phyloP scores from a whole-genome alignment of 2,329 filamentous ascomycete species.

The Ceratocystis colombiana region DNA sequence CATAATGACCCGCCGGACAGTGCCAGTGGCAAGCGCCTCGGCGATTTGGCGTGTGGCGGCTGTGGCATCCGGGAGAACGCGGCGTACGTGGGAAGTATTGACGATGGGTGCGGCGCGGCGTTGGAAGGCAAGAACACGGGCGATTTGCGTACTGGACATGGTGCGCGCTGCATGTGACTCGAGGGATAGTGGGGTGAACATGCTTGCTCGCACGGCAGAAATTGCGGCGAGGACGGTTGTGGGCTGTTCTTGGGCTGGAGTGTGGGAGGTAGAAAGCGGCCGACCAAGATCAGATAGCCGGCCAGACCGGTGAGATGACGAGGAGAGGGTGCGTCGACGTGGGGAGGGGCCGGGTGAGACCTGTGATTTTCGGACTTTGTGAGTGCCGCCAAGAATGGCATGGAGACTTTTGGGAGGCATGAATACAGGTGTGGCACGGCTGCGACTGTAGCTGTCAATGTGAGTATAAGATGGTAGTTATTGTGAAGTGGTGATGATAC shows the following conservation, averaged over 20 bases:
- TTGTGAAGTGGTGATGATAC: no score
- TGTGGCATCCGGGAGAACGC: conserved; percentile 52
- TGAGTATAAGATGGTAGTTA: no score
- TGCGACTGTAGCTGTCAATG: no score
- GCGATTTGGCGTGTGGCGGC: conserved; percentile 57
- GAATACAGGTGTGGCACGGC: neutral
- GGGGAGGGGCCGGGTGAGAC: conserved; percentile 19
- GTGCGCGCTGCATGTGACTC: conserved; percentile 49
- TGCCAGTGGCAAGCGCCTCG: conserved; percentile 47
- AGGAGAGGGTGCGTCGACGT: neutral
- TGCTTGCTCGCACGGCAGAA: conserved; percentile 47
- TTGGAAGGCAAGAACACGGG: conserved; percentile 54
- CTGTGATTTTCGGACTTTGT: conserved; percentile 11
- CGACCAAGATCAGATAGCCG: conserved; percentile 7
- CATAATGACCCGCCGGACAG: conserved; percentile 52
- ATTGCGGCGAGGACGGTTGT: conserved; percentile 45
- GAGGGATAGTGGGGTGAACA: conserved; percentile 45
- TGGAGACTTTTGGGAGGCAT: conserved; percentile 33
- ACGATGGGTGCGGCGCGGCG: conserved; percentile 52
- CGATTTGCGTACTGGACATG: conserved; percentile 53
- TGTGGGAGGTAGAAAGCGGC: neutral
- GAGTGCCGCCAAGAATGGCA: conserved; percentile 33
- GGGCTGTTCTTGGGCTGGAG: neutral
- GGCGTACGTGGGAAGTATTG: conserved; percentile 55
- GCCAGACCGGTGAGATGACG: neutral